Base-by-base conservation (phyloP, 1,284 basidiomycete genomes). In the Wallemia hederae region DNA sequence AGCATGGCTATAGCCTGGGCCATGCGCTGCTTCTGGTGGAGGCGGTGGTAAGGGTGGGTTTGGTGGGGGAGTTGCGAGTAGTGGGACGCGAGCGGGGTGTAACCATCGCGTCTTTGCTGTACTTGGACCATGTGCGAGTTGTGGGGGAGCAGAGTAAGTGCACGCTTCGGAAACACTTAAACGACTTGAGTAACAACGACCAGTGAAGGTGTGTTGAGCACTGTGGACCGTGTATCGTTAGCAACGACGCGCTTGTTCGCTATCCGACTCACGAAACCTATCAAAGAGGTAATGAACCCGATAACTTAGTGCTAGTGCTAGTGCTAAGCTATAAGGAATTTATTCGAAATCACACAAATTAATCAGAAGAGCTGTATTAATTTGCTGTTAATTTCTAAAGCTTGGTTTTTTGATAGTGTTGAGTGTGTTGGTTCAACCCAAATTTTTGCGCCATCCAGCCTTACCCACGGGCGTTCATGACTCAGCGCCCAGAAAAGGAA, bases 141-240 rank as follows among this genome's bases (percentile, higher is more conserved):
- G 31, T 9, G 7, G 7, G 31, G 7, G 7, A 33, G 19, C 9
- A 9, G 31, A 9, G 31, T 9, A 19, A 9, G 19, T 33, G 19
- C 19, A 33, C 9, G 31, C 31, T 33, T 9, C 19, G 7, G 31
- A 33, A 33, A 7, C 19, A 19, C 19, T 19, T 33, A 19, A 33
- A 7, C 31, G 7, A 33, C 19, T 9, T 33, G 19, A 7, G 39
- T 17, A 49, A 49, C 39, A 15, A 49, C 39, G 19, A 49, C 39
- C 39, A 49, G n/a, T 49, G 39, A 49, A 49, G 39, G 39, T 49
- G 39, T 49, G 39, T 49, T 49, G n/a, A n/a, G n/a, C n/a, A n/a
- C n/a, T n/a, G n/a, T n/a, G n/a, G n/a, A n/a, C n/a, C n/a, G n/a
- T n/a, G n/a, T n/a, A n/a, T n/a, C n/a, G n/a, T n/a, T n/a, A n/a